phyloP scores from a whole-genome alignment of 1,284 basidiomycete species.

The Somion occarium region DNA sequence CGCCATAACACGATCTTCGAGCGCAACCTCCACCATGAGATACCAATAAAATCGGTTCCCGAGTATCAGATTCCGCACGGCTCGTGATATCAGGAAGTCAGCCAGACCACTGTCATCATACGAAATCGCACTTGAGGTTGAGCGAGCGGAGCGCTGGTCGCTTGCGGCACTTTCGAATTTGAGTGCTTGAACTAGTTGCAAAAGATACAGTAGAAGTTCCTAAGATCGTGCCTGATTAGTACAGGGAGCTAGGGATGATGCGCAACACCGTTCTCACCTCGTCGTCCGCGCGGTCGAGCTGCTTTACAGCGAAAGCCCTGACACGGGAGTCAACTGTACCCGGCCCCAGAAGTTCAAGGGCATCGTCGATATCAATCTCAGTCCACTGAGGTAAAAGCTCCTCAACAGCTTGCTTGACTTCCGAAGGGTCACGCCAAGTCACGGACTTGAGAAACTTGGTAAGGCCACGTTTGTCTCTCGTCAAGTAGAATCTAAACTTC shows the following conservation, averaged over 20 bases:
- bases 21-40: constrained; percentile 86
- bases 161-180: constrained; percentile 86
- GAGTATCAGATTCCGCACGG: constrained; percentile 77
- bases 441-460: constrained; percentile 99
- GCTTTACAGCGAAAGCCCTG: constrained; percentile 89
- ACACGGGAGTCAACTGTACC: constrained; percentile 89
- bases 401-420: constrained; percentile 97
- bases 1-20: constrained; percentile 77
- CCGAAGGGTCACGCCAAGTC: constrained; percentile 93
- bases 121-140: constrained; percentile 66
- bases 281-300: constrained; percentile 89
- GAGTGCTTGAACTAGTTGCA: constrained; percentile 96
- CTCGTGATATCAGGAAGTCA: constrained; percentile 86
- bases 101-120: constrained; percentile 84
- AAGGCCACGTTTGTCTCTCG: constrained; percentile 83
- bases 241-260: no score
- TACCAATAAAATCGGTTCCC: constrained; percentile 98
- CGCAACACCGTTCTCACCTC: no score
- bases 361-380: constrained; percentile 95
- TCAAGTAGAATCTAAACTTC: constrained; percentile 98
- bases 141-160: constrained; percentile 63
- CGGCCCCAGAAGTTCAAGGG: constrained; percentile 91
- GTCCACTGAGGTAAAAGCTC: constrained; percentile 96
- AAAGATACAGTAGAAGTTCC: constrained; percentile 90
- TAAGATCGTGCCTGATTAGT: no score